Conservation (phyloP, 305 asterid species). For the Ruellia speciosa region DNA sequence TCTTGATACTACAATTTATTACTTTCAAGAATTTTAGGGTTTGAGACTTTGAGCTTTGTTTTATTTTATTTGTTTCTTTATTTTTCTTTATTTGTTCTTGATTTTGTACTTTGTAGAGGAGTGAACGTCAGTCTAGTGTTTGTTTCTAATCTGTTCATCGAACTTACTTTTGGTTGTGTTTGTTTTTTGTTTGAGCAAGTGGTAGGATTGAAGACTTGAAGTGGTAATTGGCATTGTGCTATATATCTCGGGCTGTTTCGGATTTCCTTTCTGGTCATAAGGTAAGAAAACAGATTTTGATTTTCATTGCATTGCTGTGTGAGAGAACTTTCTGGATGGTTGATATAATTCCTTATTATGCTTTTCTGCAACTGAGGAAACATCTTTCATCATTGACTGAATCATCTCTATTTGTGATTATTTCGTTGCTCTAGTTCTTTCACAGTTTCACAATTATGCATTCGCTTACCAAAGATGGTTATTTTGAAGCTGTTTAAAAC, state of each 20-base stretch:
- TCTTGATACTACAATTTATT: too few species aligned
- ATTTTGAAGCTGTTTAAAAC: too few species aligned
- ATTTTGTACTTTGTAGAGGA: neutral
- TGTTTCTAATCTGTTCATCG: neutral
- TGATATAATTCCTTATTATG: neutral
- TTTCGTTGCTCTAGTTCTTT: neutral
- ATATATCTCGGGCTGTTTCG: slow-evolving; percentile 17
- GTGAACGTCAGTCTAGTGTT: neutral
- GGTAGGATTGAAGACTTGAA: slow-evolving; percentile 13
- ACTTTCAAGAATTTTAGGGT: too few species aligned
- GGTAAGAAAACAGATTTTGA: slow-evolving; percentile 40
- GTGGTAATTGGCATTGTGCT: slow-evolving; percentile 16
- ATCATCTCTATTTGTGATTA: too few species aligned
- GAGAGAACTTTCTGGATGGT: neutral
- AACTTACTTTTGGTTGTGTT: neutral
- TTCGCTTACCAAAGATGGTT: too few species aligned
- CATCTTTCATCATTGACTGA: neutral
- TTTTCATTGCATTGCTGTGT: slow-evolving; percentile 12
- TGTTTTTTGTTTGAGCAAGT: slow-evolving; percentile 20
- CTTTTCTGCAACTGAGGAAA: neutral
- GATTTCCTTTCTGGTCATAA: slow-evolving; percentile 28
- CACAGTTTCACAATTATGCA: neutral
- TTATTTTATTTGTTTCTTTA: neutral
- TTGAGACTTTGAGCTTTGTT: too few species aligned
- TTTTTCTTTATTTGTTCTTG: neutral